phyloP scores from a whole-genome alignment of 2,329 filamentous ascomycete genomes.

The Fusarium sp. region DNA sequence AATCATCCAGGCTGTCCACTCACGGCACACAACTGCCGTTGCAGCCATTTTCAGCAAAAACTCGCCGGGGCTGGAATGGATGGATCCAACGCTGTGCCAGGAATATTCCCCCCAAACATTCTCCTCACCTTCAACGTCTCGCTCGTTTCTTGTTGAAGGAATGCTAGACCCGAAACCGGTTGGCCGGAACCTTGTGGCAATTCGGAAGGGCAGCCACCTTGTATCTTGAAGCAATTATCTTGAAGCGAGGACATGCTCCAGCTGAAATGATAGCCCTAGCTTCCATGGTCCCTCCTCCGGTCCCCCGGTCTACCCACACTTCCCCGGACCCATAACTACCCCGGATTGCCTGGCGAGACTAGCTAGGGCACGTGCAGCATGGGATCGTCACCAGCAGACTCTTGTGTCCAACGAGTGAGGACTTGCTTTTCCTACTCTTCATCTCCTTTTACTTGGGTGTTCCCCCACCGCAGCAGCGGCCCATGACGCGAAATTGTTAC shows the following conservation, averaged over 20 bases:
- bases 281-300: not conserved
- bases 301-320: not conserved
- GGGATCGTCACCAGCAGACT: conserved; percentile 4
- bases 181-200: not conserved
- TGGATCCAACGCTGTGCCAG: not conserved
- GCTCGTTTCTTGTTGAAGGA: not conserved
- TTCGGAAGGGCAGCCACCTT: not conserved
- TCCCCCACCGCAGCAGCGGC: not conserved
- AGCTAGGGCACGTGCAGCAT: conserved; percentile 1
- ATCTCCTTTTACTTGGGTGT: not conserved
- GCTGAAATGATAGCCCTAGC: not conserved
- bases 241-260: not conserved
- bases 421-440: not conserved
- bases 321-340: conserved; percentile 3
- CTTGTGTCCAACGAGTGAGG: not conserved
- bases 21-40: not conserved
- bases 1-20: not conserved
- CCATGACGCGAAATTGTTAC: conserved; percentile 13
- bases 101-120: not conserved
- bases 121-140: not conserved
- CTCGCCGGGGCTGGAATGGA: not conserved
- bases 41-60: not conserved
- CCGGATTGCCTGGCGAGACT: conserved; percentile 7
- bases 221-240: not conserved
- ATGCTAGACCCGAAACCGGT: not conserved